Percentiles rank a stretch among this genome's conserved stretches.
Conservation (phyloP, 768 basidiomycete species). For the Leucocoprinus sp. region DNA sequence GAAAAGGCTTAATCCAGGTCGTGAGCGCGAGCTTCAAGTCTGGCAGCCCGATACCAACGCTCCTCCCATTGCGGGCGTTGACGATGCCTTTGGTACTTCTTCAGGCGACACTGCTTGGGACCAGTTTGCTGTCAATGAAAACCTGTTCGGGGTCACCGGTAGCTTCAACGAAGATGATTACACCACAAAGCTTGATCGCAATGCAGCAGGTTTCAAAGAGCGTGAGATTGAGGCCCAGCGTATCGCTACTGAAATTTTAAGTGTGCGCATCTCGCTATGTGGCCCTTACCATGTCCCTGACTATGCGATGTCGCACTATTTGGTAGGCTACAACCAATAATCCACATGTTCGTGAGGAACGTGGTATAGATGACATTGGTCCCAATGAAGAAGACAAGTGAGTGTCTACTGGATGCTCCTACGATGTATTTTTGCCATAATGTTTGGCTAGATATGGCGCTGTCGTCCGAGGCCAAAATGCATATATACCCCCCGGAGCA, state of each 20-base stretch:
- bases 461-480: slow-evolving; percentile 79
- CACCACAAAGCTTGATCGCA: slow-evolving; percentile 87
- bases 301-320: background rate
- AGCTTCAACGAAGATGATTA: slow-evolving; percentile 91
- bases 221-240: slow-evolving; percentile 79
- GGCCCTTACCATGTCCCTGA: slow-evolving; percentile 8
- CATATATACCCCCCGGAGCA: slow-evolving; percentile 92
- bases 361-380: slow-evolving; percentile 66
- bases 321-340: slow-evolving; percentile 57
- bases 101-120: slow-evolving; percentile 58
- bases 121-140: slow-evolving; percentile 90
- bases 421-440: slow-evolving; percentile 17
- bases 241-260: slow-evolving; percentile 87
- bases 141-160: slow-evolving; percentile 86
- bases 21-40: slow-evolving; percentile 74
- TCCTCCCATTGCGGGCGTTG: slow-evolving; percentile 36
- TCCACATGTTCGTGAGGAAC: slow-evolving; percentile 86
- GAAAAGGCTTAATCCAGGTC: slow-evolving; percentile 35
- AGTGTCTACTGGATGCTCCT: slow-evolving; percentile 18
- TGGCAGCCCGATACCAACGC: slow-evolving; percentile 51
- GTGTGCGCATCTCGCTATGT: slow-evolving; percentile 38
- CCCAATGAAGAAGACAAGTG: slow-evolving; percentile 96
- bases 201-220: slow-evolving; percentile 79
- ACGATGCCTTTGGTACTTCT: slow-evolving; percentile 55
- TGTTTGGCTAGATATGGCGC: slow-evolving; percentile 73